phyloP scores from a whole-genome alignment of 257 asterid genomes.

The Solanum etuberosum region DNA sequence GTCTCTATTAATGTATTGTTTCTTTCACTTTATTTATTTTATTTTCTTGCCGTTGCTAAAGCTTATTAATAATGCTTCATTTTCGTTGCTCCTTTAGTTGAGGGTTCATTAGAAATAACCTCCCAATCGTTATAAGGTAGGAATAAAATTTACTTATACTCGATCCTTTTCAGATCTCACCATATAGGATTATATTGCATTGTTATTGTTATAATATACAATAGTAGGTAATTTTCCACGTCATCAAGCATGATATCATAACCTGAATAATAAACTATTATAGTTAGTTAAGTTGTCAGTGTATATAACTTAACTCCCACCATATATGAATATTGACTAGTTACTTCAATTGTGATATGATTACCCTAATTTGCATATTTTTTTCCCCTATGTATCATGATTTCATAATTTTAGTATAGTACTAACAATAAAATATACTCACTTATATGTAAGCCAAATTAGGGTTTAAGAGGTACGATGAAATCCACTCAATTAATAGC shows the following conservation, averaged over 20 bases:
- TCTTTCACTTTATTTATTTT: too few relatives aligned
- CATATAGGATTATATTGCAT: not conserved
- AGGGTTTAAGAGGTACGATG: not conserved
- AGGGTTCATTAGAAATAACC: fast-evolving
- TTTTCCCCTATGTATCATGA: not conserved
- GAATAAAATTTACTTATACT: fast-evolving
- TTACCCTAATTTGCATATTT: not conserved
- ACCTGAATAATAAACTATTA: not conserved
- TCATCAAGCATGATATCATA: not conserved
- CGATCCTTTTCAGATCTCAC: not conserved
- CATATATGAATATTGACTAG: not conserved
- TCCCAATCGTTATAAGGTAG: not conserved
- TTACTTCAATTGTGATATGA: not conserved
- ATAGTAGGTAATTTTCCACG: not conserved
- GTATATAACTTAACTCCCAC: not conserved
- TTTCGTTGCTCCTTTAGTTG: not conserved
- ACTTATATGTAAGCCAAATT: not conserved
- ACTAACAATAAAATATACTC: not conserved
- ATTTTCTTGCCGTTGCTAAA: too few relatives aligned
- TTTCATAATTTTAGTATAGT: not conserved
- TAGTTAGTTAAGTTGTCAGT: not conserved
- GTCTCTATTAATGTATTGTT: too few relatives aligned
- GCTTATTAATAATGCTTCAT: not conserved
- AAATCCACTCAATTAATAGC: not conserved
- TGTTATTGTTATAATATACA: not conserved